A percentile compares a stretch with the other conserved stretches of the same genome.
phyloP scores from a whole-genome alignment of 768 basidiomycete genomes.

The Leccinum boreale region DNA sequence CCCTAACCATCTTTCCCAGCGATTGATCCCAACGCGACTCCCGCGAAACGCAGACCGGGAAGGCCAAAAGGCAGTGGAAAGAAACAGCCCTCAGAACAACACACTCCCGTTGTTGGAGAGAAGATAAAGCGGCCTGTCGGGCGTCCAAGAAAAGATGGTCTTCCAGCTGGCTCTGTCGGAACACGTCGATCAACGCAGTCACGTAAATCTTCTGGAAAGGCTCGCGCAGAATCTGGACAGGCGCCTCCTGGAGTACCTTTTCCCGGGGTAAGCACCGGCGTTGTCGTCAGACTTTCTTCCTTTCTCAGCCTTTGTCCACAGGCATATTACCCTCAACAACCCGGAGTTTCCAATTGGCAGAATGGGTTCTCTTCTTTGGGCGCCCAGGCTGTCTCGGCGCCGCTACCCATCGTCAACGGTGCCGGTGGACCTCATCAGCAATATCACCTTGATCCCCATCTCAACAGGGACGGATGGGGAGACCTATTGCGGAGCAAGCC shows the following conservation, averaged over 20 bases:
- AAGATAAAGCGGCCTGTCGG: constrained; percentile 79
- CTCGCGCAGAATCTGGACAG: constrained; percentile 16
- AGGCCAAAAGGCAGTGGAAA: constrained; percentile 80
- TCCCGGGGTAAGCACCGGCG: constrained; percentile 23
- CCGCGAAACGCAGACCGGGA: constrained; percentile 66
- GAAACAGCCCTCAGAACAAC: constrained; percentile 47
- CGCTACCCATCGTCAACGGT: constrained; percentile 33
- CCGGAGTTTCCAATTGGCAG: constrained; percentile 30
- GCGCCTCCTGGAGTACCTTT: constrained; percentile 30
- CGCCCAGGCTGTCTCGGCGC: constrained; percentile 28
- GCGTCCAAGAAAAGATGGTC: constrained; percentile 76
- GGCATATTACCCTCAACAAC: constrained; percentile 33
- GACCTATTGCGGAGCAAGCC: constrained; percentile 55
- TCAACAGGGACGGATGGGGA: constrained; percentile 63
- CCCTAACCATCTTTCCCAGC: constrained; percentile 14
- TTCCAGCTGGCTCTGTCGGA: constrained; percentile 70
- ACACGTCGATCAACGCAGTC: constrained; percentile 42
- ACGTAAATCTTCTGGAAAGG: constrained; percentile 36
- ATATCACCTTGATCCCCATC: constrained; percentile 47
- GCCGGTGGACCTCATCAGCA: constrained; percentile 21
- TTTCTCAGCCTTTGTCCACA: constrained; percentile 10
- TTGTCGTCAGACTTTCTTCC: not conserved
- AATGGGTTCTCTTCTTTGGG: constrained; percentile 27
- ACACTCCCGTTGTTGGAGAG: constrained; percentile 35
- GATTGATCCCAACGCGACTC: constrained; percentile 29